Conservation (phyloP, 768 basidiomycete genomes). For the Auricularia cornea region DNA sequence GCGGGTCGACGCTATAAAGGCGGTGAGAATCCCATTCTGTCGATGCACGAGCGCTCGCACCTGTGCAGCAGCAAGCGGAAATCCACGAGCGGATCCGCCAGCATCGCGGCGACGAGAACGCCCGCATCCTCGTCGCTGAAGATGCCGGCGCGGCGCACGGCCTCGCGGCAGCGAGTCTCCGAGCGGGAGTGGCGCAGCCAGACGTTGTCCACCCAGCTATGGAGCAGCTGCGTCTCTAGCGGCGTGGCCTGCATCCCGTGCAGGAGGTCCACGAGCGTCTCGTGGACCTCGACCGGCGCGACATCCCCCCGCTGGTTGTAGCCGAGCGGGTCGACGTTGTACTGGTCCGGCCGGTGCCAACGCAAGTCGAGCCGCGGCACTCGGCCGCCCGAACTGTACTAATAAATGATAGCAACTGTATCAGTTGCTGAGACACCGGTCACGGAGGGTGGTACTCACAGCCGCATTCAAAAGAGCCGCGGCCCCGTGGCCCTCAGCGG, state of each 20-base stretch:
- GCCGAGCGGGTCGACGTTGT: background rate
- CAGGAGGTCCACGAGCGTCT: background rate
- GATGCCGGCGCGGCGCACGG: background rate
- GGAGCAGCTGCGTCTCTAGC: background rate
- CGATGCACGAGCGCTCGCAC: background rate
- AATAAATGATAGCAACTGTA: too few species aligned
- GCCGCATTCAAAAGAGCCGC: too few species aligned
- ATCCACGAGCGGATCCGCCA: background rate
- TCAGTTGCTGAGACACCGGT: too few species aligned
- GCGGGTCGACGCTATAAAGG: background rate
- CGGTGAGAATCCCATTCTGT: background rate
- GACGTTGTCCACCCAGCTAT: background rate
- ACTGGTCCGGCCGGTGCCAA: background rate
- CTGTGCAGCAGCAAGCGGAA: background rate
- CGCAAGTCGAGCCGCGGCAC: background rate
- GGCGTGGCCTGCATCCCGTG: background rate
- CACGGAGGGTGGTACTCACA: too few species aligned
- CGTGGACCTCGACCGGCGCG: background rate
- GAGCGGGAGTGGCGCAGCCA: background rate
- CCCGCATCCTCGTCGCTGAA: background rate
- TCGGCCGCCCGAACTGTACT: too few species aligned
- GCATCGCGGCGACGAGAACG: background rate
- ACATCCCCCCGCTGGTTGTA: background rate
- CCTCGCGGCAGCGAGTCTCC: background rate
- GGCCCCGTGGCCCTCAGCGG: too few species aligned